phyloP scores from a whole-genome alignment of 1,139 yeast genomes.

The Yamadazyma spencermartinsiae region DNA sequence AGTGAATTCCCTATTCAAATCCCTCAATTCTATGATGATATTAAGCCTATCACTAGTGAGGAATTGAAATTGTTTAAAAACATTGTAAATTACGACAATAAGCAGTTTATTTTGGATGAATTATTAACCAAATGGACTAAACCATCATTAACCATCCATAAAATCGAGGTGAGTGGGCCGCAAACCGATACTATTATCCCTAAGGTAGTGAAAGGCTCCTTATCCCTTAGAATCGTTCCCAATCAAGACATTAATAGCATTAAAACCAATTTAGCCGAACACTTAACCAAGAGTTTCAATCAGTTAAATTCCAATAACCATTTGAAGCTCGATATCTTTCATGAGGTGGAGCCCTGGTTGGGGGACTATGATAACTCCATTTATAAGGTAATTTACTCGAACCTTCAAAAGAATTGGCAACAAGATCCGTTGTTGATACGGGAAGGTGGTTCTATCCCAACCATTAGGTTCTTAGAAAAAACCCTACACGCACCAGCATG shows the following conservation, averaged over 20 bases:
- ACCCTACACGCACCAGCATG: conserved; percentile 85
- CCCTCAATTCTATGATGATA: conserved; percentile 70
- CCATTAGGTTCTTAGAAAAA: conserved; percentile 81
- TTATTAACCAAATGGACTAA: conserved; percentile 86
- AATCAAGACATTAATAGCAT: conserved; percentile 70
- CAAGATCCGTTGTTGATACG: conserved; percentile 78
- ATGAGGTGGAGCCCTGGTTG: conserved; percentile 95
- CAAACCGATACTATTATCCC: conserved; percentile 90
- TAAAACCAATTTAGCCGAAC: conserved; percentile 48
- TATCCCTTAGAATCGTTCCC: conserved; percentile 88
- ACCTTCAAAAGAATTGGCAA: conserved; percentile 64
- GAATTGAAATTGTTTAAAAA: conserved; percentile 65
- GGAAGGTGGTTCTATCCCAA: conserved; percentile 97
- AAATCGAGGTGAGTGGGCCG: conserved; percentile 85
- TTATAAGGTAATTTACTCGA: conserved; percentile 61
- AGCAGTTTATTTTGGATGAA: conserved; percentile 40
- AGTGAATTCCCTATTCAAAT: conserved; percentile 55
- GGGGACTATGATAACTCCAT: conserved; percentile 81
- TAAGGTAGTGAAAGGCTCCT: conserved; percentile 68
- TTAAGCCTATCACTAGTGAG: conserved; percentile 52
- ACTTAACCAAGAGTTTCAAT: conserved; percentile 35
- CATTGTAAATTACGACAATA: conserved; percentile 40
- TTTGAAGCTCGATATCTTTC: conserved; percentile 58
- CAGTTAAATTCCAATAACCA: conserved; percentile 59
- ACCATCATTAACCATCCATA: conserved; percentile 90